Evolutionary conservation across 2,329 filamentous ascomycete genomes (phyloP).

Genomic region (Podosphaera aphanis): DNA sequence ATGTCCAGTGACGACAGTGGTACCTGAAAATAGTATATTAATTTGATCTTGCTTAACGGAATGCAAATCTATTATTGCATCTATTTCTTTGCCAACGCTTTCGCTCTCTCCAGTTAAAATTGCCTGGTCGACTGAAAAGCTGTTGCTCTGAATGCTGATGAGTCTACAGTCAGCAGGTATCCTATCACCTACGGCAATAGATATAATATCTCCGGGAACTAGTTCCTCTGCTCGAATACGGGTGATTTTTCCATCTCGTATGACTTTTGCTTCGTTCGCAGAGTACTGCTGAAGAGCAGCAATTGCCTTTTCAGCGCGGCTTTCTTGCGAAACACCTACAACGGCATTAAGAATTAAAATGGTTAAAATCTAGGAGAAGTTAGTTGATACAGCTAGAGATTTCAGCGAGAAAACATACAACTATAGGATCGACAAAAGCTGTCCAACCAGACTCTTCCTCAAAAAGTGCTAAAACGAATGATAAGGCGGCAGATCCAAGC

Average conservation of each 20-base stretch:
- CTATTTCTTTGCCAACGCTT: slow-evolving; percentile 70
- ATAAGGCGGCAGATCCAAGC: slow-evolving; percentile 75
- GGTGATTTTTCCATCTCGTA: slow-evolving; percentile 52
- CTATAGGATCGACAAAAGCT: slow-evolving; percentile 84
- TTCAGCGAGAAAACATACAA: slow-evolving; percentile 39
- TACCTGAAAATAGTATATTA: slow-evolving; percentile 97
- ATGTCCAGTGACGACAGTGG: slow-evolving; percentile 84
- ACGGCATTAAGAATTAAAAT: slow-evolving; percentile 92
- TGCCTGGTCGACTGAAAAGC: slow-evolving; percentile 87
- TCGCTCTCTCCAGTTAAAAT: slow-evolving; percentile 95
- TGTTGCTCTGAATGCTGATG: slow-evolving; percentile 83
- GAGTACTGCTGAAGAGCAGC: slow-evolving; percentile 97
- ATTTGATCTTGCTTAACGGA: slow-evolving; percentile 93
- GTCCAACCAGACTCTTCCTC: slow-evolving; percentile 89
- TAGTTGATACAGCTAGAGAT: slow-evolving; percentile 3
- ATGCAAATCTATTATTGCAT: slow-evolving; percentile 46
- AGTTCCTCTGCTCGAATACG: slow-evolving; percentile 89
- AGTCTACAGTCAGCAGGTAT: slow-evolving; percentile 88
- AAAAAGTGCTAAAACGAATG: slow-evolving; percentile 78
- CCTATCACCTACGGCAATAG: slow-evolving; percentile 71
- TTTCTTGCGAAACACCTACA: slow-evolving; percentile 95
- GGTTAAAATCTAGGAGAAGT: slow-evolving; percentile 51
- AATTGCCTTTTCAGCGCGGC: slow-evolving; percentile 94
- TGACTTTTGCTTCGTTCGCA: slow-evolving; percentile 85
- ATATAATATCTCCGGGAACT: slow-evolving; percentile 81